phyloP scores from a whole-genome alignment of 192 early-diverging fungal genomes.

The Helicostylum pulchrum region DNA sequence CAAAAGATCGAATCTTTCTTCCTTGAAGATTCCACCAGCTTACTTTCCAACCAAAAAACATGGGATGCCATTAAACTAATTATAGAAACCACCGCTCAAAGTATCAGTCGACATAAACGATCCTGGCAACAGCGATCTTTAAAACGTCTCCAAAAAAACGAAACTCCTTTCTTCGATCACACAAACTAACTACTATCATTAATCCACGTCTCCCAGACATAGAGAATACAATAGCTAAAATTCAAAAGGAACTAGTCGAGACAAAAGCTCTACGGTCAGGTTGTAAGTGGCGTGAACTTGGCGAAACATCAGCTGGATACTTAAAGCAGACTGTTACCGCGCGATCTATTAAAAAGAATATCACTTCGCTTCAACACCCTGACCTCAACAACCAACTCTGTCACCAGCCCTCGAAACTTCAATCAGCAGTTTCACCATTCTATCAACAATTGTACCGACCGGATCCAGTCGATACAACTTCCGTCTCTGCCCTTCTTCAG shows the following conservation, averaged over 20 bases:
- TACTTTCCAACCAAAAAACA: not conserved
- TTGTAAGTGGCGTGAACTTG: slow-evolving; percentile 12
- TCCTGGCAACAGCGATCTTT: not conserved
- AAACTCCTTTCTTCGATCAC: not conserved
- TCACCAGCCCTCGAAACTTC: not conserved
- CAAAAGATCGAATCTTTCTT: too few relatives aligned
- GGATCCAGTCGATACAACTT: not conserved
- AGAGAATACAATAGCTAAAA: not conserved
- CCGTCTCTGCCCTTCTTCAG: not conserved
- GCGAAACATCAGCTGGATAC: slow-evolving; percentile 10
- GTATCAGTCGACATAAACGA: not conserved
- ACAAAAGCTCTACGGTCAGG: slow-evolving; percentile 5
- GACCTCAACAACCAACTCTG: too few relatives aligned
- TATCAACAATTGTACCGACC: not conserved
- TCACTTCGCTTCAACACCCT: not conserved
- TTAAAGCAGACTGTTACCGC: not conserved
- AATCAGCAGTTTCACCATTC: not conserved
- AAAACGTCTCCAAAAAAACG: not conserved
- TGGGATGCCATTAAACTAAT: not conserved
- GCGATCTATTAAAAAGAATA: too few relatives aligned
- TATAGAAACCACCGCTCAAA: not conserved
- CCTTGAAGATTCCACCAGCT: too few relatives aligned
- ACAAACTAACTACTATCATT: not conserved
- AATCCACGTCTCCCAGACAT: not conserved
- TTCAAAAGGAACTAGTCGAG: not conserved